phyloP scores from a whole-genome alignment of 352 stramenopile species.

The Globisporangium megalacanthum region DNA sequence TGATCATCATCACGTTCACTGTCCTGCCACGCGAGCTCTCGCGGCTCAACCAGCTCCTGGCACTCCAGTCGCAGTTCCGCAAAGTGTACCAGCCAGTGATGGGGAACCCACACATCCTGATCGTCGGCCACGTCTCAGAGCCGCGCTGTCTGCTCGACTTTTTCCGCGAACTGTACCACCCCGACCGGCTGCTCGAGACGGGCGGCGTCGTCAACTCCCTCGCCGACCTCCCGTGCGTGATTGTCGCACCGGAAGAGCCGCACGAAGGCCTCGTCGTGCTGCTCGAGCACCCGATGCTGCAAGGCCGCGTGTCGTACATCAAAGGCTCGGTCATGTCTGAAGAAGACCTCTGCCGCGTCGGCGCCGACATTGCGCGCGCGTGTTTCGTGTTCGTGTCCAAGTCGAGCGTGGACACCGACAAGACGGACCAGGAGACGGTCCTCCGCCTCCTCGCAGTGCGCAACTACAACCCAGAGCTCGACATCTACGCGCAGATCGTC shows the following conservation, averaged over 20 bases:
- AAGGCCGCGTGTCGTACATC: conserved; percentile 58
- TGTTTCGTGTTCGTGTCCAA: conserved; percentile 59
- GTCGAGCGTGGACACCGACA: conserved; percentile 25
- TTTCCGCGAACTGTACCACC: conserved; percentile 61
- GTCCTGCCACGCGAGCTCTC: conserved; percentile 50
- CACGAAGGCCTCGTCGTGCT: conserved; percentile 44
- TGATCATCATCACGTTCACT: conserved; percentile 58
- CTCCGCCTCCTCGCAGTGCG: conserved; percentile 53
- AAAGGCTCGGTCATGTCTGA: conserved; percentile 63
- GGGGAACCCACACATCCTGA: conserved; percentile 48
- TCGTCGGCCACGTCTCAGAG: conserved; percentile 51
- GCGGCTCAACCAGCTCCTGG: conserved; percentile 45
- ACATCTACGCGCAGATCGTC: conserved; percentile 59
- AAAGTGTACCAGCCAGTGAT: conserved; percentile 45
- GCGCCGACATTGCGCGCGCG: conserved; percentile 37
- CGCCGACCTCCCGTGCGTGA: conserved; percentile 41
- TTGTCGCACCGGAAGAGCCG: conserved; percentile 48
- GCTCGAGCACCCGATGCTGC: conserved; percentile 52
- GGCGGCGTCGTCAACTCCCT: conserved; percentile 21
- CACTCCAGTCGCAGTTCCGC: conserved; percentile 60
- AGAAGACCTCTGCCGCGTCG: conserved; percentile 59
- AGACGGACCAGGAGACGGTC: conserved; percentile 50
- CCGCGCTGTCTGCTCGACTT: conserved; percentile 47
- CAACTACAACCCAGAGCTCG: conserved; percentile 51
- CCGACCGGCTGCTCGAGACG: conserved; percentile 33